Evolutionary conservation across 2,329 filamentous ascomycete genomes (phyloP), one percentile per base, ranked within the genome.

Genomic region (Didymella pomorum): DNA sequence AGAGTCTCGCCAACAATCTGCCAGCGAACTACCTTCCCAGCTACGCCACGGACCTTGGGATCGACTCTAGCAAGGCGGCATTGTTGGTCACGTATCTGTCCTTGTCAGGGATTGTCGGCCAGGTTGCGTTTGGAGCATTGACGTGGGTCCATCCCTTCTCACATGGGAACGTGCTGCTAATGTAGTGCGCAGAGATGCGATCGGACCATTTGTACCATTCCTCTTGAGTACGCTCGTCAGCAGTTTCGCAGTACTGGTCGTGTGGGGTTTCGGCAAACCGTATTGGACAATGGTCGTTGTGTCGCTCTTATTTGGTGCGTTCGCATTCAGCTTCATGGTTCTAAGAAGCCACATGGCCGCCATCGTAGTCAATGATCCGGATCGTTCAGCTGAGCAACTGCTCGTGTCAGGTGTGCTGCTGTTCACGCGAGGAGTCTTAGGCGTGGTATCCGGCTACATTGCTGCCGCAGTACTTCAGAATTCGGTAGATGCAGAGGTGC

Each of bases 171-270:
- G 33, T 39, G 8, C 28, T 4, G 12, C 47, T 50, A n/a, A 50
- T 18, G 23, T 5, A 1, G 11, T 10, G 20, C 25, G 44, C 21
- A 46, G 50, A 23, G 50, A 52, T 14, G n/a, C 31, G 5, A 52
- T 52, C 21, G 42, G 50, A 7, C 50, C 50, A 23, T 42, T 52
- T 11, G n/a, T 52, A 21, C 50, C 50, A 5, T 37, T 52, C 21
- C 31, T 52, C 12, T 10, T 45, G 12, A 52, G 41, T n/a, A 46
- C 50, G 3, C 41, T 52, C 18, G 31, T 52, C 4, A 46, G 50
- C 10, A 45, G 29, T 31, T 45, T 46, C 2, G 29, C 50, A n/a
- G 31, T 46, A 2, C 21, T 52, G 5, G 41, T 46, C 3, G 41
- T 45, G 10, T 46, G 50, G 49, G 50, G 50, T n/a, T 23, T 52